These are phyloP conservation scores for Penicillium sp. DNA, from an alignment of 2,329 filamentous ascomycete species.

Conservation along the genomic window DNA sequence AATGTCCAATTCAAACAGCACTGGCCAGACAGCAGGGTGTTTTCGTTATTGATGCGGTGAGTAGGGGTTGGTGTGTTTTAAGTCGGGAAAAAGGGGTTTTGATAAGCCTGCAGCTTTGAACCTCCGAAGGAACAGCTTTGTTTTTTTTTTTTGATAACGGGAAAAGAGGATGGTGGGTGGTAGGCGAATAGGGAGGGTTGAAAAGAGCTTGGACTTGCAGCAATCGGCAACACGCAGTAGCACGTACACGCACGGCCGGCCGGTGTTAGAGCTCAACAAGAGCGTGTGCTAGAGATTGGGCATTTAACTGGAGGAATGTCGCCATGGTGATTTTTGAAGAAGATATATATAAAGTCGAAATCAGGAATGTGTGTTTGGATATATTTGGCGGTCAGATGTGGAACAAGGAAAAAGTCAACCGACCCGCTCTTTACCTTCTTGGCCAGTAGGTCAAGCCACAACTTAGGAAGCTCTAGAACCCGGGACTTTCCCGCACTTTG, in stretches of 20 bases:
- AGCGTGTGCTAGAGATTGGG: conserved; percentile 22
- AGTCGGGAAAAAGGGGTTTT: conserved; percentile 10
- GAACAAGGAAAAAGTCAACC: not conserved
- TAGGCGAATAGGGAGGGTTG: conserved; percentile 17
- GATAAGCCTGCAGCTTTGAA: conserved; percentile 23
- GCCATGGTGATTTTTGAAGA: conserved; percentile 13
- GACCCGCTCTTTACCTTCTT: not conserved
- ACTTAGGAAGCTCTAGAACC: not conserved
- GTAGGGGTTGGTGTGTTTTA: conserved; percentile 10
- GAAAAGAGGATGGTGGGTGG: conserved; percentile 5
- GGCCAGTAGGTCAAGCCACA: not conserved
- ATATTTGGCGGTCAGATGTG: conserved; percentile 6
- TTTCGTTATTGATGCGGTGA: conserved; percentile 28
- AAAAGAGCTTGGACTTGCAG: conserved; percentile 5
- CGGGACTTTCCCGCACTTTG: not conserved
- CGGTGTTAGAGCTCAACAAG: conserved; percentile 22
- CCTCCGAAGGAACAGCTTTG: conserved; percentile 3
- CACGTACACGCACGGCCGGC: conserved; percentile 9
- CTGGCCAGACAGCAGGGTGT: conserved; percentile 2
- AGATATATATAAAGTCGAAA: conserved; percentile 5
- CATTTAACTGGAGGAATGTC: conserved; percentile 26
- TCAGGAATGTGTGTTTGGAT: conserved; percentile 10
- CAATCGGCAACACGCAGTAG: conserved; percentile 18
- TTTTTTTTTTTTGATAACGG: not conserved
- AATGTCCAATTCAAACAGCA: conserved; percentile 12